Percentiles rank a stretch among this genome's conserved stretches.
These are phyloP conservation scores for Triadica sebifera DNA, from an alignment of 345 rosid genomes.

Conservation along the genomic window DNA sequence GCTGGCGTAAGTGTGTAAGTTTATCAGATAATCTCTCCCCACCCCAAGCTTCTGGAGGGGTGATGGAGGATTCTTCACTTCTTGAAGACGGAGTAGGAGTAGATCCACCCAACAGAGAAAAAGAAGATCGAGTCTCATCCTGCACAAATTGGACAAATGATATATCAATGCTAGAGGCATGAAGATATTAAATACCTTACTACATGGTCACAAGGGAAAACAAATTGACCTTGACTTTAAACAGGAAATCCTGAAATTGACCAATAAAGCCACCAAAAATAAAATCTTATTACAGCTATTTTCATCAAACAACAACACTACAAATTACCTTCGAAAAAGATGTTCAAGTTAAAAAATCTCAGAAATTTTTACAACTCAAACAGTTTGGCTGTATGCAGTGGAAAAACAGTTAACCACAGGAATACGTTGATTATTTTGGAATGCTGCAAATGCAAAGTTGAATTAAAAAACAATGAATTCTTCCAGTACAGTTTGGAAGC, in stretches of 20 bases:
- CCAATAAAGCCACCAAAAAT: background rate
- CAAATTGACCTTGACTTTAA: background rate
- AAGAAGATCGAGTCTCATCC: conserved; percentile 60
- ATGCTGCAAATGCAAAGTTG: background rate
- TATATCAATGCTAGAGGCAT: background rate
- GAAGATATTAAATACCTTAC: background rate
- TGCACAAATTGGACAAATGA: conserved; percentile 25
- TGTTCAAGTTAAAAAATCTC: background rate
- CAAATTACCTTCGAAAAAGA: conserved; percentile 5
- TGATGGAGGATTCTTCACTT: conserved; percentile 69
- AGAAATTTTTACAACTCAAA: background rate
- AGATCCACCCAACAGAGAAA: conserved; percentile 40
- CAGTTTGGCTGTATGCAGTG: conserved; percentile 1
- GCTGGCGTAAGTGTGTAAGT: conserved; percentile 48
- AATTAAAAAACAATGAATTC: background rate
- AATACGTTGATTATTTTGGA: background rate
- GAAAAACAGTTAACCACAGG: conserved; percentile 3
- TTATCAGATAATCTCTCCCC: conserved; percentile 84
- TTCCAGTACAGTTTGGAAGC: background rate
- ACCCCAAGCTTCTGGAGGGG: conserved; percentile 99
- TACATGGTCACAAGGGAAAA: conserved; percentile 1
- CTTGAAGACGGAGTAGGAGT: conserved; percentile 65
- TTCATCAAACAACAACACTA: background rate
- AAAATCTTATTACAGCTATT: background rate
- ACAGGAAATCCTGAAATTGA: background rate